These are phyloP conservation scores for Penicillium soppii DNA, from an alignment of 495 filamentous ascomycete genomes.

Conservation along the genomic window DNA sequence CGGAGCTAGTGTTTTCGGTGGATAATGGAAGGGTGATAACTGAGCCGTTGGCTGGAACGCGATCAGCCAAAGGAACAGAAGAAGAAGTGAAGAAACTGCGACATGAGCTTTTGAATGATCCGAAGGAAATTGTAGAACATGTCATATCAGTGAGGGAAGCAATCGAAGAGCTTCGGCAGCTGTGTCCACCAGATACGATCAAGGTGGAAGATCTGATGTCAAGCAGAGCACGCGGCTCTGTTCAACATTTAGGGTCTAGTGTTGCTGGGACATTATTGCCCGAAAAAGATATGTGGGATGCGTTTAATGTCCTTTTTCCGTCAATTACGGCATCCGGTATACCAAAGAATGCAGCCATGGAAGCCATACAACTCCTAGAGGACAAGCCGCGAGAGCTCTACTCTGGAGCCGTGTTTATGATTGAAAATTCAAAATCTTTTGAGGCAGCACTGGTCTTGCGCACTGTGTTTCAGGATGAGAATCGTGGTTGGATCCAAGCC, in stretches of 20 bases:
- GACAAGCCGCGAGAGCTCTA: constrained; percentile 15
- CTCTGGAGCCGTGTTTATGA: constrained; percentile 18
- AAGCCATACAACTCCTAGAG: constrained; percentile 18
- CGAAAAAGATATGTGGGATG: constrained; percentile 17
- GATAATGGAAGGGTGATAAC: constrained; percentile 11
- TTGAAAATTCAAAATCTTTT: constrained; percentile 5
- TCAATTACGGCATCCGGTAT: constrained; percentile 21
- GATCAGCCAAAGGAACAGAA: constrained; percentile 2
- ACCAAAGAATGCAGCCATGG: constrained; percentile 12
- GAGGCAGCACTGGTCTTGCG: constrained; percentile 19
- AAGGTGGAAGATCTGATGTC: constrained; percentile 19
- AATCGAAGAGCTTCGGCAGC: constrained; percentile 9
- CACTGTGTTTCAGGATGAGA: constrained; percentile 15
- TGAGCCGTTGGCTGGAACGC: constrained; percentile 18
- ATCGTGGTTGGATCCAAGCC: constrained; percentile 17
- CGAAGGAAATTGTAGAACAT: constrained; percentile 19
- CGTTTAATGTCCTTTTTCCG: constrained; percentile 14
- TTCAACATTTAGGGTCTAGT: constrained; percentile 21
- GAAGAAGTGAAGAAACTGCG: constrained; percentile 3
- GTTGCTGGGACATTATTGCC: constrained; percentile 11
- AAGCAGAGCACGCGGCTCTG: constrained; percentile 11
- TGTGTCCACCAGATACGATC: constrained; percentile 7
- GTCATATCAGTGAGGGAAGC: constrained; percentile 18
- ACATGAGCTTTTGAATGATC: constrained; percentile 11
- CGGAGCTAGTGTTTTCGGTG: constrained; percentile 19